Evolutionary conservation across 768 basidiomycete species (phyloP), one percentile per base, ranked within the genome.

Genomic region (Boletus sensibilis): DNA sequence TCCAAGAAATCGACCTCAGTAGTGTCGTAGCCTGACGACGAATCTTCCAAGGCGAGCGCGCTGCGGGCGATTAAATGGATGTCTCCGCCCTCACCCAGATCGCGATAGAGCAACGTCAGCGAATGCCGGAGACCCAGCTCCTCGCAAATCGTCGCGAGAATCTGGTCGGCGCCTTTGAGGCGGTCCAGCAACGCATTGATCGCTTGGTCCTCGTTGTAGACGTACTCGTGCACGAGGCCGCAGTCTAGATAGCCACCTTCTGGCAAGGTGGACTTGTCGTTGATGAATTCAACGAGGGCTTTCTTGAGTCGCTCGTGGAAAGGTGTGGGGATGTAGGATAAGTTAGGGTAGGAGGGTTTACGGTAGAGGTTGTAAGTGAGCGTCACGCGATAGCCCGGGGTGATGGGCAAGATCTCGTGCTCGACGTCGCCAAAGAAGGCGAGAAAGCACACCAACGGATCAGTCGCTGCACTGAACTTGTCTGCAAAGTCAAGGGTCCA

Each of bases 341-440:
- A 0, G 14, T 16, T 39, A 1, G 12, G 43, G 31, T 23, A 27
- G 6, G 20, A 12, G 16, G 16, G 10, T 23, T 16, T 4, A 5
- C 11, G 23, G 40, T 56, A 56, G 21, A 78, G 70, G 56, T 78
- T 76, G 65, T 74, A 78, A 2, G 79, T 76, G 50, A 81, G 40
- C 9, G 75, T 80, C 37, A 81, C 68, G 4, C 79, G 74, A 43
- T 74, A 64, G 2, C 82, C 79, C 1, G 73, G 69, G 5, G 43
- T 66, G 44, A 81, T 75, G 1, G 67, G 70, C n/a, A 67, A 43
- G 46, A 81, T 76, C 46, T 80, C 77, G 59, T 79, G 78, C 52
- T 78, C 74, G 55, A 78, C 66, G 50, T 80, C 79, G 27, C 75
- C 70, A 64, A 69, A 57, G 37, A 80, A 78, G 6, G 78, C 74